These are phyloP conservation scores for Opeltia flavorubescens DNA, from an alignment of 495 filamentous ascomycete species.

Conservation along the genomic window DNA sequence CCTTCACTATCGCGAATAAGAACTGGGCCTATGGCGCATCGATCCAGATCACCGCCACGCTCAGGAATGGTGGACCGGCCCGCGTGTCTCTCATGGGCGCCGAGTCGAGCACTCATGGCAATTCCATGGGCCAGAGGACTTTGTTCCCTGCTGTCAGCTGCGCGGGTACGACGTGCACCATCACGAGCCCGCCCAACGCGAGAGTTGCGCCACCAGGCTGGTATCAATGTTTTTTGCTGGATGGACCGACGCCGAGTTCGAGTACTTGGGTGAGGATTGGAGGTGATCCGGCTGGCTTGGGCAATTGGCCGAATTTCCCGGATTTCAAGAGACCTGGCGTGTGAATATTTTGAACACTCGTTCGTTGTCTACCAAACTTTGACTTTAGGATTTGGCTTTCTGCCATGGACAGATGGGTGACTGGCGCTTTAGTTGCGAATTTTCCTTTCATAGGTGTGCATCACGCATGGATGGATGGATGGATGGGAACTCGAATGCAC, in stretches of 20 bases:
- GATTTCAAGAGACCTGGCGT: slow-evolving; percentile 1
- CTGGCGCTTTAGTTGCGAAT: no score
- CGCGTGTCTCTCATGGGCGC: slow-evolving; percentile 41
- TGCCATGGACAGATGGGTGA: no score
- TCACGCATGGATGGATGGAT: no score
- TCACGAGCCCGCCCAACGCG: slow-evolving; percentile 40
- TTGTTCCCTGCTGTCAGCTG: slow-evolving; percentile 42
- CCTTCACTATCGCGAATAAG: slow-evolving; percentile 28
- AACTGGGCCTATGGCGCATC: slow-evolving; percentile 1
- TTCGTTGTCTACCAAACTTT: no score
- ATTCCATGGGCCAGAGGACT: slow-evolving; percentile 47
- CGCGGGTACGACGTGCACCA: slow-evolving; percentile 30
- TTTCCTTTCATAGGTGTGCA: no score
- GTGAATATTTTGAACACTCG: no score
- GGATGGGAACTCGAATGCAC: no score
- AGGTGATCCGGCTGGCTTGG: slow-evolving; percentile 41
- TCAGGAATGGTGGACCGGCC: slow-evolving; percentile 26
- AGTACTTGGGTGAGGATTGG: slow-evolving; percentile 47
- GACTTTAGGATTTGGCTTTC: no score
- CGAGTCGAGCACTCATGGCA: slow-evolving; percentile 47
- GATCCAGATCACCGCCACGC: not conserved
- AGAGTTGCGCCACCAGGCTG: slow-evolving; percentile 43
- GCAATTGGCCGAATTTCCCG: slow-evolving; percentile 37
- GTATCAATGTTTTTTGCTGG: slow-evolving; percentile 47
- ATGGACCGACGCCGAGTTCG: slow-evolving; percentile 41